Conservation (phyloP, 208 protist genomes). For the Porcisia hertigi region DNA sequence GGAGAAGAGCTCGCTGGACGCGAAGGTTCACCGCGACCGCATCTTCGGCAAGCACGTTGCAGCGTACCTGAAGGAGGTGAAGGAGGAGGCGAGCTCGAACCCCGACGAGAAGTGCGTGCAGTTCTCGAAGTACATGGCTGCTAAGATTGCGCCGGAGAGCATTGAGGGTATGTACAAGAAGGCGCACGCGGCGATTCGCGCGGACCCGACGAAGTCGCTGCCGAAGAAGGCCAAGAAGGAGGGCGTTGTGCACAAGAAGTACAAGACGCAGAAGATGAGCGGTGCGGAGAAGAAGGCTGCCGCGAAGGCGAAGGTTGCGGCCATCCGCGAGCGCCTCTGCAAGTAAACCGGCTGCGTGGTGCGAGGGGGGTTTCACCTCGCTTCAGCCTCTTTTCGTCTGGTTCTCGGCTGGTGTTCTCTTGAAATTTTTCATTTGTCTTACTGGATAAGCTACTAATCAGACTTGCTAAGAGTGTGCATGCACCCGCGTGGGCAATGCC, state of each 20-base stretch:
- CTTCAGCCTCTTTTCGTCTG: background rate
- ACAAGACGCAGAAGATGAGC: conserved; percentile 55
- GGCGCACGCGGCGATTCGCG: conserved; percentile 94
- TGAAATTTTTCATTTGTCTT: no score
- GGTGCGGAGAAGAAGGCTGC: conserved; percentile 49
- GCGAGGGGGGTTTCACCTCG: background rate
- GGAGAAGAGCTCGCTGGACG: conserved; percentile 88
- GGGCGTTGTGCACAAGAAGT: conserved; percentile 40
- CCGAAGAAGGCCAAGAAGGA: conserved; percentile 68
- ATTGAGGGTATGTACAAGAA: conserved; percentile 96
- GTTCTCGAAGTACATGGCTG: conserved; percentile 96
- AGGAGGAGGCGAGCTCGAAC: conserved; percentile 92
- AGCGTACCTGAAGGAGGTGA: conserved; percentile 97
- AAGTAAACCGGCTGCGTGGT: conserved; percentile 7
- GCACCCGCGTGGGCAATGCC: no score
- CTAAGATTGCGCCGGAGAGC: conserved; percentile 89
- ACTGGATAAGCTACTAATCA: no score
- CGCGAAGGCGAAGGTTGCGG: conserved; percentile 46
- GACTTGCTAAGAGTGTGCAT: no score
- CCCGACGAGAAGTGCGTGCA: conserved; percentile 92
- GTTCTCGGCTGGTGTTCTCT: no score
- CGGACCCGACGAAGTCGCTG: conserved; percentile 83
- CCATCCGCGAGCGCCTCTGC: conserved; percentile 59
- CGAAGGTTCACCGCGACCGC: conserved; percentile 92
- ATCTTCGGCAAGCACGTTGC: conserved; percentile 98